Evolutionary conservation across 805 yeast genomes (phyloP).

Genomic region (Lachancea dasiensis): DNA sequence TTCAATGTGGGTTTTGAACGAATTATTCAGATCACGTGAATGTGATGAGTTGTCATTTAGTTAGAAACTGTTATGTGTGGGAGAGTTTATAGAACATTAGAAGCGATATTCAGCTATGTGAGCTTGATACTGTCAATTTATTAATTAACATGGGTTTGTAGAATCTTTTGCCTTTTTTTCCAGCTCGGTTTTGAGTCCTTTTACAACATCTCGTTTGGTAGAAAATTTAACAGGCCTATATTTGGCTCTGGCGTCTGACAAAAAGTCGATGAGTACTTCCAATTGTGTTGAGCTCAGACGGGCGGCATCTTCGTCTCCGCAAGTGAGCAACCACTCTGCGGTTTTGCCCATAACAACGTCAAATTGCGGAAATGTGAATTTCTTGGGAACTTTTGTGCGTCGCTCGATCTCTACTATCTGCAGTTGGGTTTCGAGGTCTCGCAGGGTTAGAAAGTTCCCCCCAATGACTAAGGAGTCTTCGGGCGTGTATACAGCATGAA

Average conservation of each 20-base stretch:
- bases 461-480: constrained; percentile 77
- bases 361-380: constrained; percentile 75
- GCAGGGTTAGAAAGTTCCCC: constrained; percentile 73
- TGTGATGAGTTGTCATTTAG: not conserved
- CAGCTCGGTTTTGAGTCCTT: constrained; percentile 6
- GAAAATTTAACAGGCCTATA: constrained; percentile 16
- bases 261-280: constrained; percentile 12
- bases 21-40: not conserved
- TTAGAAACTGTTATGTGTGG: no score
- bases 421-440: constrained; percentile 58
- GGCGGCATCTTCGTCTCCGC: not conserved
- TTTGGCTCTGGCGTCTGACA: constrained; percentile 15
- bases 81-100: no score
- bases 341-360: constrained; percentile 44
- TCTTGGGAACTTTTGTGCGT: constrained; percentile 63
- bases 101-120: no score
- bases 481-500: constrained; percentile 84
- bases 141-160: not conserved
- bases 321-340: constrained; percentile 16
- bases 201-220: constrained; percentile 15
- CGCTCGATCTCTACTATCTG: constrained; percentile 57
- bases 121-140: not conserved
- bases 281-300: constrained; percentile 9
- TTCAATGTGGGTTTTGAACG: not conserved
- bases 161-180: not conserved